Evolutionary conservation across 179 eudicot genomes (phyloP), one percentile per base, ranked within the genome.

Genomic region (Silene coronaria): DNA sequence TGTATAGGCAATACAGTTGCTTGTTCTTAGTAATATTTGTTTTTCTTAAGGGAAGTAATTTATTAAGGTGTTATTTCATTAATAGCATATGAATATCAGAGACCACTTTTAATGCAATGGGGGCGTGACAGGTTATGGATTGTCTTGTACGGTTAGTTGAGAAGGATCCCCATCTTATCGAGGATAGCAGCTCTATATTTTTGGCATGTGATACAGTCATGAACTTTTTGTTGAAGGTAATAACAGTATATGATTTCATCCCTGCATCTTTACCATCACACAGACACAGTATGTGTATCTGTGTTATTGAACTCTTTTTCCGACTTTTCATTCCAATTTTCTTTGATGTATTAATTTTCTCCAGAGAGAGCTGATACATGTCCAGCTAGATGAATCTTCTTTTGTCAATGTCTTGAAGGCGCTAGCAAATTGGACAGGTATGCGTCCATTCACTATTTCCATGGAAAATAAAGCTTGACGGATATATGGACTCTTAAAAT

Each of bases 181-280:
- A 84, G 75, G 88, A 89, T 74, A 67, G 58, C 57, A 78, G 85
- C 77, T 72, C 87, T 69, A 75, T 90, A 79, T 90, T 77, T 76
- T 81, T 95, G 85, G 97, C 95, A 32, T 95, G 96, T 80, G 99
- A 95, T 84, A 92, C 89, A 61, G 76, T 92, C 45, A 67, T 92
- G 85, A 95, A 95, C 85, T 68, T 90, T 71, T 85, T 95, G 76
- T 84, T 92, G 85, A 95, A 87, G 97, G 98, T 93, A 86, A 59
- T 79, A 57, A 57, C 51, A 28, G 21, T 48, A 19, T 26, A 17
- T 16, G 24, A 46, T 63, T 17, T 55, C 19, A 38, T 6, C 53
- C 60, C 10, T 5, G 53, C 32, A 68, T 63, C 48, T 62, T 63
- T 5, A 72, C 28, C 75, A 21, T 72, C 11, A 58, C 67, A 21